A percentile compares a stretch with the other conserved stretches of the same genome.
These are phyloP conservation scores for Prillingera fragicola DNA, from an alignment of 1,284 basidiomycete species.

Conservation along the genomic window DNA sequence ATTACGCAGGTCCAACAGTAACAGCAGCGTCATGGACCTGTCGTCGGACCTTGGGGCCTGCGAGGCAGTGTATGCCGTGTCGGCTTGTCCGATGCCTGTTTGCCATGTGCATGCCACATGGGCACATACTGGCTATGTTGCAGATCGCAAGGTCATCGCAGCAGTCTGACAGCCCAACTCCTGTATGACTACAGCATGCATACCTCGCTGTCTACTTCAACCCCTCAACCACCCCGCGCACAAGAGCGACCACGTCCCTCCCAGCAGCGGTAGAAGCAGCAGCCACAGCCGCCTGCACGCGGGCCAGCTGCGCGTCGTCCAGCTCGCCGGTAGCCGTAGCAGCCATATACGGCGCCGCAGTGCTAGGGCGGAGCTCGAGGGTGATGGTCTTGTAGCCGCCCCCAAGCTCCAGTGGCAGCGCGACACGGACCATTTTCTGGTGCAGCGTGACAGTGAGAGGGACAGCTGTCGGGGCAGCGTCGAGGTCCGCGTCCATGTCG, in stretches of 20 bases:
- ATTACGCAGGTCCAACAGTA: too few relatives aligned
- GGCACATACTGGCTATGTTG: too few relatives aligned
- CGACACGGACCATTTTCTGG: slow-evolving; percentile 4
- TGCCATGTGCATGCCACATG: too few relatives aligned
- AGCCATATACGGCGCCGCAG: slow-evolving; percentile 4
- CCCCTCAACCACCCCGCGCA: background rate
- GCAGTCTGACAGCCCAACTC: too few relatives aligned
- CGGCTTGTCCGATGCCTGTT: too few relatives aligned
- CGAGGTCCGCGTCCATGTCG: background rate
- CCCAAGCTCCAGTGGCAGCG: slow-evolving; percentile 1
- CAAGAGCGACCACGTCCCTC: background rate
- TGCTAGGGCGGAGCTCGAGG: slow-evolving; percentile 4
- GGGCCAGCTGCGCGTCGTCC: background rate
- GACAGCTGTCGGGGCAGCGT: slow-evolving; percentile 7
- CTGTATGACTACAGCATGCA: too few relatives aligned
- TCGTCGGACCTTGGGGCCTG: too few relatives aligned
- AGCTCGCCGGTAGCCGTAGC: background rate
- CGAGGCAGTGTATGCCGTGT: too few relatives aligned
- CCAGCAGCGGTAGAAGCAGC: background rate
- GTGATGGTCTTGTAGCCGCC: background rate
- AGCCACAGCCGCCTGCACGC: background rate
- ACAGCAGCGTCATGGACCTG: too few relatives aligned
- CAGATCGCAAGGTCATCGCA: too few relatives aligned
- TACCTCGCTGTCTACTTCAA: too few relatives aligned
- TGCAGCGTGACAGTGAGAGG: slow-evolving; percentile 10